Evolutionary conservation across 495 filamentous ascomycete species (phyloP).

Genomic region (Talaromyces wortmannii): DNA sequence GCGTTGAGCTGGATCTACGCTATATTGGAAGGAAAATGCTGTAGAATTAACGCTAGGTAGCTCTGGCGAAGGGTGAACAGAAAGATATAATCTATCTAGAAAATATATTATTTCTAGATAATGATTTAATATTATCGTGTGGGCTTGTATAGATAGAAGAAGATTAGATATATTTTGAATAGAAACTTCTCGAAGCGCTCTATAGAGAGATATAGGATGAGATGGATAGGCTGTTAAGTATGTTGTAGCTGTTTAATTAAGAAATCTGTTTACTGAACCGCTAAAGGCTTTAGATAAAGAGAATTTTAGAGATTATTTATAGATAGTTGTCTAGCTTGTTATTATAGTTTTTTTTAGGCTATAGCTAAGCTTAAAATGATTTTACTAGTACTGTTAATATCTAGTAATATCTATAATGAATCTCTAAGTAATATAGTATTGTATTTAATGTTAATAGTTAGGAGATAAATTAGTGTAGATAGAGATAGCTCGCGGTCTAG

Average conservation of each 20-base stretch:
- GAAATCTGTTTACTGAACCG: neutral
- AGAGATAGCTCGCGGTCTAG: no score
- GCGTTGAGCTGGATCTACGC: neutral
- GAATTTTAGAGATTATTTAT: neutral
- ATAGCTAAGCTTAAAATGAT: neutral
- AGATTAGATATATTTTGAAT: neutral
- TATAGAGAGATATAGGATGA: neutral
- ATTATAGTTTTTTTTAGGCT: neutral
- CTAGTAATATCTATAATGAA: neutral
- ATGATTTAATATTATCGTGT: neutral
- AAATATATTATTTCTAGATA: neutral
- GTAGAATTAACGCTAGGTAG: neutral
- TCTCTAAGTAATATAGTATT: neutral
- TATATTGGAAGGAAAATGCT: neutral
- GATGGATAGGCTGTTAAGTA: neutral
- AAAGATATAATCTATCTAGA: neutral
- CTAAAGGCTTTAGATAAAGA: neutral
- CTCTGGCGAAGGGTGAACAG: neutral
- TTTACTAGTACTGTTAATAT: neutral
- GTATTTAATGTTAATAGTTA: neutral
- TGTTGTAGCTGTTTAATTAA: neutral
- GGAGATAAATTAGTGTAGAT: no score
- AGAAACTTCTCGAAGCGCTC: neutral
- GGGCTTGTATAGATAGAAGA: no score
- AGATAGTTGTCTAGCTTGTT: neutral